Evolutionary conservation across 1,284 basidiomycete genomes (phyloP).

Genomic region (Cronartium quercuum): DNA sequence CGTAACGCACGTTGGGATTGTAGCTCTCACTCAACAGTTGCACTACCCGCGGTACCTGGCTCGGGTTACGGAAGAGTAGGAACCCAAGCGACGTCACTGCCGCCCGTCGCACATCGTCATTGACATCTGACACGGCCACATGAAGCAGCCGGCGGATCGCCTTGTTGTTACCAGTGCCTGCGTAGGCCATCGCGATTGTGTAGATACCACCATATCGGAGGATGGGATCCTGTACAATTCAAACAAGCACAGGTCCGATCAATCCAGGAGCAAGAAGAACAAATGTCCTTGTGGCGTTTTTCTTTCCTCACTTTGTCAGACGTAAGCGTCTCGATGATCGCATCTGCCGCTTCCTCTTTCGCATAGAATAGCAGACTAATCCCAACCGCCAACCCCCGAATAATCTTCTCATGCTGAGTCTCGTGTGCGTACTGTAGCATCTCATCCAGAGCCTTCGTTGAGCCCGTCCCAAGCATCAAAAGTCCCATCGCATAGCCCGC

Average conservation of each 20-base stretch:
- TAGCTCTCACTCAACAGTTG: constrained; percentile 93
- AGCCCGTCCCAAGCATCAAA: constrained; percentile 86
- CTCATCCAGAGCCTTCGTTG: constrained; percentile 70
- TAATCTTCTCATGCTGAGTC: constrained; percentile 97
- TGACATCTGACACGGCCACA: constrained; percentile 92
- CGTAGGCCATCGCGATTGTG: constrained; percentile 86
- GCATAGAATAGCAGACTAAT: constrained; percentile 85
- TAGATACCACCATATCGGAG: constrained; percentile 93
- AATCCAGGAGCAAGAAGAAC: not conserved
- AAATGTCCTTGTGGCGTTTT: constrained; percentile 42
- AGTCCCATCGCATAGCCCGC: constrained; percentile 93
- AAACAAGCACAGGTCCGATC: constrained; percentile 28
- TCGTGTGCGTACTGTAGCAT: constrained; percentile 91
- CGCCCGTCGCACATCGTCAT: constrained; percentile 87
- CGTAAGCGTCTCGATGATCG: constrained; percentile 65
- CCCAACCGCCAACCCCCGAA: constrained; percentile 83
- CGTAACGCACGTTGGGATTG: constrained; percentile 94
- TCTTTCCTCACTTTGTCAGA: constrained; percentile 86
- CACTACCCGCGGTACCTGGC: constrained; percentile 86
- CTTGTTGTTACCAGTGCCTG: constrained; percentile 85
- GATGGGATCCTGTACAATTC: constrained; percentile 68
- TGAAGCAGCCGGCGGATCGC: constrained; percentile 83
- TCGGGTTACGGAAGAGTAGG: constrained; percentile 87
- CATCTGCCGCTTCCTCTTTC: constrained; percentile 78
- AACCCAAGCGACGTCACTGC: constrained; percentile 91